Percentiles rank a stretch among this genome's conserved stretches.
These are phyloP conservation scores for Entomortierella parvispora DNA, from an alignment of 192 early-diverging fungal species.

Conservation along the genomic window DNA sequence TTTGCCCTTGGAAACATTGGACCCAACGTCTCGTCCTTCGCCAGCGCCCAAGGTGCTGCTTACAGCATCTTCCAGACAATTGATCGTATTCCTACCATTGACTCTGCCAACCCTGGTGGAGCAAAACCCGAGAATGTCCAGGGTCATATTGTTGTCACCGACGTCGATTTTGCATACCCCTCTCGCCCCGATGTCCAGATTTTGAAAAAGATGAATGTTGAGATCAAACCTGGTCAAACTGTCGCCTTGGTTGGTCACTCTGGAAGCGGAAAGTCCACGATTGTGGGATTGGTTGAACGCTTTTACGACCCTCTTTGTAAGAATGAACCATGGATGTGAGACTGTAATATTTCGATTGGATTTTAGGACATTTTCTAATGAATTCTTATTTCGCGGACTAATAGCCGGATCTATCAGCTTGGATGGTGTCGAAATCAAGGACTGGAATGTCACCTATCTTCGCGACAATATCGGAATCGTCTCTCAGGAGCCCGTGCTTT, in stretches of 20 bases:
- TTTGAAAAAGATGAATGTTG: conserved; percentile 76
- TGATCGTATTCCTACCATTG: conserved; percentile 84
- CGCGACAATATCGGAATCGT: conserved; percentile 92
- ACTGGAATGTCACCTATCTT: conserved; percentile 86
- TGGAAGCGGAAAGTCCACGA: conserved; percentile 84
- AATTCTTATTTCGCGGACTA: too few species aligned
- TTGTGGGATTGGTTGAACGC: conserved; percentile 77
- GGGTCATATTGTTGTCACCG: conserved; percentile 76
- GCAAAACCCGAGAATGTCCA: conserved; percentile 63
- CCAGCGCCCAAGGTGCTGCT: conserved; percentile 85
- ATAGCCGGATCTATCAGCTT: conserved; percentile 68
- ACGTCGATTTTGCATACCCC: conserved; percentile 88
- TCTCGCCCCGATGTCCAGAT: conserved; percentile 82
- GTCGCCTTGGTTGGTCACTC: conserved; percentile 92
- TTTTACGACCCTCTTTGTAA: conserved; percentile 80
- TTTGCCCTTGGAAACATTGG: conserved; percentile 69
- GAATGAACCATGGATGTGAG: too few species aligned
- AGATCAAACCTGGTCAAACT: conserved; percentile 79
- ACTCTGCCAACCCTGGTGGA: conserved; percentile 62
- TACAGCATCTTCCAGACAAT: conserved; percentile 84
- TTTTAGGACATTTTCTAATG: too few species aligned
- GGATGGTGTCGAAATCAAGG: conserved; percentile 82
- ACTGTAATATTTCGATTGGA: too few species aligned
- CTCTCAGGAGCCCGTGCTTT: conserved; percentile 92
- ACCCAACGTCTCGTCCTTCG: conserved; percentile 73